Evolutionary conservation across 345 rosid species (phyloP), one percentile per base, ranked within the genome.

Genomic region (Citrus cavaleriei): DNA sequence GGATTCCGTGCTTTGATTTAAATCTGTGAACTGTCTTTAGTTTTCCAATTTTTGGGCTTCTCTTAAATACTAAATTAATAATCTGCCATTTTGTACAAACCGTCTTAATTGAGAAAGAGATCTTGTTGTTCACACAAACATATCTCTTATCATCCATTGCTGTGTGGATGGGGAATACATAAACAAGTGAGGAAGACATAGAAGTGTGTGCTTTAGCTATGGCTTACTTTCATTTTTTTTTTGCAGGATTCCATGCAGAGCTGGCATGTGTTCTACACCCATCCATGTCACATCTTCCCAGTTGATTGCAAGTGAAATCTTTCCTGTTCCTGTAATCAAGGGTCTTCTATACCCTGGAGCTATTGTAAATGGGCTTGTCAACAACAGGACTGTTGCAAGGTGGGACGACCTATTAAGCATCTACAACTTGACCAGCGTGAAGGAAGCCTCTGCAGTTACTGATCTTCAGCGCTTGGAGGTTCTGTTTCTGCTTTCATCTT

Each of bases 401-500:
- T 94, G 98, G 99, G 92, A 86, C 7, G 85, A 88, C 76, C 77
- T 95, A 68, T 84, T 93, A 51, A 81, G 77, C 79, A 85, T 89
- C 51, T 92, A 92, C 79, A 93, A 92, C 79, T 89, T 95, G 83
- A 92, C 97, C 72, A 64, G 75, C 55, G 84, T 79, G 18, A 95
- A 90, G 85, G 97, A 91, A 78, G 91, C 98, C 73, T 77, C 97
- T 38, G 90, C 97, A 4, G 82, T 89, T 8, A 83, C 91, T 22
- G 98, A 95, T 86, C 98, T 95, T 73, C 97, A 92, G 83, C 97
- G 92, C 79, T 83, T 94, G 63, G 98, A 95, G 99, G 98, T 95
- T 84, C 78, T 49, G 10, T 74, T 77, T 75, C 19, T 18, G 25
- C 78, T 59, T 79, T 28, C 14, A 28, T 40, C 70, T 68, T 79